Evolutionary conservation across 2,329 filamentous ascomycete genomes (phyloP).

Genomic region (Aspergillus clavatus): DNA sequence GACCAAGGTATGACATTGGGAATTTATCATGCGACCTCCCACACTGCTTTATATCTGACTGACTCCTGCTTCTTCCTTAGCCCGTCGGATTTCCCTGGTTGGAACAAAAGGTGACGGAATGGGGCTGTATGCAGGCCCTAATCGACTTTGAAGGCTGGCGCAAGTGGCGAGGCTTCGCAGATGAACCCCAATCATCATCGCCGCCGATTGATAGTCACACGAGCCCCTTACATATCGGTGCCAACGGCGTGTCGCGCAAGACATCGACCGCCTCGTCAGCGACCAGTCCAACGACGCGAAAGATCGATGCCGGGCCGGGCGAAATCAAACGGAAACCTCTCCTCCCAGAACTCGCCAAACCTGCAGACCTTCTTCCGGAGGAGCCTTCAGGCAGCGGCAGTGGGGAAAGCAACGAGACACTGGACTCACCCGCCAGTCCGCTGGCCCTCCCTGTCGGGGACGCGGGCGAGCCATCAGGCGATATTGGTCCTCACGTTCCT

Average conservation of each 20-base stretch:
- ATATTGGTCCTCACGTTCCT: background rate
- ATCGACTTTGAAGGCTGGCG: conserved; percentile 99
- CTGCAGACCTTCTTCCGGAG: conserved; percentile 12
- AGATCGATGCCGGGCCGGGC: background rate
- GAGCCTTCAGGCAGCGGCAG: conserved; percentile 30
- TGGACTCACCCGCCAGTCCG: conserved; percentile 22
- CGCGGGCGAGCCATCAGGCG: background rate
- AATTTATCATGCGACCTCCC: background rate
- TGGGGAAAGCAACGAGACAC: conserved; percentile 16
- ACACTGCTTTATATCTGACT: background rate
- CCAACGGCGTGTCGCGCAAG: conserved; percentile 5
- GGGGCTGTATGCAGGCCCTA: conserved; percentile 98
- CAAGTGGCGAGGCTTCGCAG: conserved; percentile 82
- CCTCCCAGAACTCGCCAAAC: conserved; percentile 8
- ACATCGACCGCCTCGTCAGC: background rate
- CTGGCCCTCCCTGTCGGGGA: conserved; percentile 8
- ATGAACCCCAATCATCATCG: conserved; percentile 18
- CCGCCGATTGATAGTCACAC: conserved; percentile 17
- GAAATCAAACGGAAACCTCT: conserved; percentile 11
- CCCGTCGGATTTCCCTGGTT: conserved; percentile 98
- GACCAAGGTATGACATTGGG: conserved; percentile 77
- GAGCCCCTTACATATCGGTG: conserved; percentile 27
- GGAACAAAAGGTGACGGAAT: conserved; percentile 96
- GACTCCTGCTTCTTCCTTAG: conserved; percentile 45
- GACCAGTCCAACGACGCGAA: background rate